Evolutionary conservation across 352 stramenopile species (phyloP), one percentile per base, ranked within the genome.

Genomic region (Globisporangium alternatum): DNA sequence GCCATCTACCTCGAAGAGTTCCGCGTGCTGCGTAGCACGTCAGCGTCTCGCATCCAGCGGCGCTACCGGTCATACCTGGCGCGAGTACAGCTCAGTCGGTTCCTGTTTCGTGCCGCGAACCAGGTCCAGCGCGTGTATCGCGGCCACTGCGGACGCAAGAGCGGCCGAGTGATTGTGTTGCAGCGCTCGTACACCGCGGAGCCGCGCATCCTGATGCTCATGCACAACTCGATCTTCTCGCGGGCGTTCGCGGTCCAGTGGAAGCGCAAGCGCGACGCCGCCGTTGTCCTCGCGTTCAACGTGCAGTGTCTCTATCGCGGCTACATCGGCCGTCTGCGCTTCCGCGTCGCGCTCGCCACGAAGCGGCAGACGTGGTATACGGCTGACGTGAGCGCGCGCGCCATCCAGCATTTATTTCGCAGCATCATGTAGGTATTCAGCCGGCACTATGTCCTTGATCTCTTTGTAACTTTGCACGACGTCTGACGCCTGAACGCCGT

Each of bases 381-480:
- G 8, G 53, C 67, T 22, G 80, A 94, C 56, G 49, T 41, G 6
- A 66, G 66, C 19, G 81, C 85, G 13, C 73, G 83, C 4, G 41
- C 35, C 1, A 67, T 92, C 28, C 85, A 92, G 68, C 85, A 89
- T 62, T 91, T 92, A 65, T 92, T 92, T 56, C 83, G 81, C 44
- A 85, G 78, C 57, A 78, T 90, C 51, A 64, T 91, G 82, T 93
- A 75, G 62, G 81, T 85, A 44, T 10, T 17, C 30, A 57, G 30
- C 1, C 21, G 6, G 19, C 30, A 30, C 17, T 19, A 17, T 21
- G 17, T 2, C 0, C 13, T 47, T 47, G 17, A 47, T 22, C 41
- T 41, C 10, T 12, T 41, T 41, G 35, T 41, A 41, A 41, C 35
- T 41, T 54, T 54, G 13, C 12, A 25, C 30, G 49, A 5, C 21